A percentile compares a stretch with the other conserved stretches of the same genome.
Evolutionary conservation across 176 grass and related monocot genomes (phyloP).

Genomic region (Sorghum bicolor): Sorghum_bicolor_NCBIv3 NC_012875.2:46181001-46181500

Average conservation of each 20-base stretch:
- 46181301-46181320: constrained; percentile 28
- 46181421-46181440: not conserved
- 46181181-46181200: too few relatives aligned
- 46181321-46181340: constrained; percentile 41
- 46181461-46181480: not conserved
- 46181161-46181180: too few relatives aligned
- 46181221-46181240: constrained; percentile 73
- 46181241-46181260: constrained; percentile 60
- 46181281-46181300: constrained; percentile 42
- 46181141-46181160: too few relatives aligned
- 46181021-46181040: too few relatives aligned
- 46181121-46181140: too few relatives aligned
- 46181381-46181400: constrained; percentile 58
- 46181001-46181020: too few relatives aligned
- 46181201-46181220: too few relatives aligned
- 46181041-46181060: too few relatives aligned
- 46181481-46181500: not conserved
- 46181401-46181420: constrained; percentile 13
- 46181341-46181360: constrained; percentile 44
- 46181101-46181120: too few relatives aligned
- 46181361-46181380: constrained; percentile 67
- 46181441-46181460: not conserved
- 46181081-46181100: too few relatives aligned
- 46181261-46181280: constrained; percentile 57
- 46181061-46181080: too few relatives aligned